Evolutionary conservation across 345 rosid species (phyloP), one percentile per base, ranked within the genome.

Genomic region (Salix dunnii): DNA sequence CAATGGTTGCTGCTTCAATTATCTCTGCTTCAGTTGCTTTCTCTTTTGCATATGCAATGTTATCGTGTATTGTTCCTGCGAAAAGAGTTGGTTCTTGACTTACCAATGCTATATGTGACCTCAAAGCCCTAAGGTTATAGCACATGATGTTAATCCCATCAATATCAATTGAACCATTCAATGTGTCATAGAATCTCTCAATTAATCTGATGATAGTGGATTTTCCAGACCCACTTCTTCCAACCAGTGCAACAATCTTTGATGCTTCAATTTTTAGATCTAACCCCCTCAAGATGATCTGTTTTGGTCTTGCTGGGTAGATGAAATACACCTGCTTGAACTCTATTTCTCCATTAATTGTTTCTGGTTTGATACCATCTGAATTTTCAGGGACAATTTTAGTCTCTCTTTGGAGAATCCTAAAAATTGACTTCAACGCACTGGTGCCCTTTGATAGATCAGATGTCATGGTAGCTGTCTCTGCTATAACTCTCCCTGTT

Each of bases 391-490:
- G 82, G 8, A 74, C 75, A 1, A 85, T 85, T 60, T 81, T 72
- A 55, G 73, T 79, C 18, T 81, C 65, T 74, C 85, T 78, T 25
- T 76, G 68, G 18, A 85, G 64, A 55, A 76, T 82, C 12, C 42
- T 48, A 28, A 72, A 76, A 66, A 83, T 40, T 17, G 76, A 80
- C 38, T 73, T 74, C 43, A 83, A 63, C 5, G 87, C 83, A 27
- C 53, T 58, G 6, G 76, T 68, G 48, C 85, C 82, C 62, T 79
- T 82, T 0, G 86, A 74, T 60, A 82, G 46, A 74, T 81, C 89
- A 1, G 78, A 10, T 17, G 82, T 84, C 85, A 82, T 82, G 71
- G 84, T 86, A 61, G 83, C 87, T 70, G 86, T 61, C 48, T 80
- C 86, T 27, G 80, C 86, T 31, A 84, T 84, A 30, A 78, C 36